Evolutionary conservation across 768 basidiomycete species (phyloP).

Genomic region (Tephrocybe sp.): DNA sequence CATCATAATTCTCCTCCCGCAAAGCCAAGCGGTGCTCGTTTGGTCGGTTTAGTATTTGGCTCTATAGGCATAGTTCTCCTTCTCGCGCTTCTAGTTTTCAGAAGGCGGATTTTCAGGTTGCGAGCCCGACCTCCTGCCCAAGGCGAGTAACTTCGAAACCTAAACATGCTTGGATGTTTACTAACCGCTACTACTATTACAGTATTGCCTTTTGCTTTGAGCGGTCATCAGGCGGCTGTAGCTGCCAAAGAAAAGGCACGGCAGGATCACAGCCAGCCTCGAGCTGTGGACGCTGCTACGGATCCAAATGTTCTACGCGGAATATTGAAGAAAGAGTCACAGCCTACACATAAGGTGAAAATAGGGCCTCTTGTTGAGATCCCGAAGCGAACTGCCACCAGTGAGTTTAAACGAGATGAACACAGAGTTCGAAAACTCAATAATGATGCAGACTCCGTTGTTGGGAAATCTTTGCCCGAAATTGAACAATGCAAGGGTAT

Average conservation of each 20-base stretch:
- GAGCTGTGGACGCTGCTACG: neutral
- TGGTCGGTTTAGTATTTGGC: constrained; percentile 5
- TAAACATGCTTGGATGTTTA: neutral
- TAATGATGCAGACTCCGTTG: neutral
- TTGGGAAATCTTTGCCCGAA: too few species aligned
- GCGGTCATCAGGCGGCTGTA: neutral
- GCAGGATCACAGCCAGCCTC: neutral
- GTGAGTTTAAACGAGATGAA: neutral
- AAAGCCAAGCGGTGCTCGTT: constrained; percentile 5
- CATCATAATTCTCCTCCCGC: neutral
- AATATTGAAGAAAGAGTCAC: neutral
- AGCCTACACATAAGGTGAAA: neutral
- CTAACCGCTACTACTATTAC: neutral
- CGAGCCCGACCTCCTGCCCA: constrained; percentile 4
- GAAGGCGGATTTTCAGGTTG: constrained; percentile 2
- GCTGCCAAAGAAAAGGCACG: neutral
- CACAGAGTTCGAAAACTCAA: too few species aligned
- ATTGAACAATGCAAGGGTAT: too few species aligned
- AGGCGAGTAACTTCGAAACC: neutral
- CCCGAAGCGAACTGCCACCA: neutral
- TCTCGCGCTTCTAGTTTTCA: neutral
- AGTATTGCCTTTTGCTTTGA: neutral
- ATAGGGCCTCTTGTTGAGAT: neutral
- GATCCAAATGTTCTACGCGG: neutral
- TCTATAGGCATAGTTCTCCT: constrained; percentile 3